phyloP scores from a whole-genome alignment of 2,329 filamentous ascomycete species.

The Sarocladiaceae sp. region DNA sequence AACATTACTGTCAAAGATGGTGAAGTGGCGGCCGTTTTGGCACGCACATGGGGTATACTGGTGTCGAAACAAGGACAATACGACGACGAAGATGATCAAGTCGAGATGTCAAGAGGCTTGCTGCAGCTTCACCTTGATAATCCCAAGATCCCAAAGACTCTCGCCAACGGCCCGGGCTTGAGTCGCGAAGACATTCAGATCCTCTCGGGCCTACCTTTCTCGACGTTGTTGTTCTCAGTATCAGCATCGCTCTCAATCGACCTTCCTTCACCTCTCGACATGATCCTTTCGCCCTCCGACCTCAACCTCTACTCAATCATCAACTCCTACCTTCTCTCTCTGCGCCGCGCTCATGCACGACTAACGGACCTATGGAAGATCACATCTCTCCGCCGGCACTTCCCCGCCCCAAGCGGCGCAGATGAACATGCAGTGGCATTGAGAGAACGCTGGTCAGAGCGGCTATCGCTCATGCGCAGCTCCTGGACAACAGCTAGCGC shows the following conservation, averaged over 20 bases:
- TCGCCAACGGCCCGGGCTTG: conserved; percentile 32
- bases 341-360: conserved; percentile 80
- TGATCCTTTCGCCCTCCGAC: conserved; percentile 77
- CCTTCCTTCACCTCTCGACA: conserved; percentile 74
- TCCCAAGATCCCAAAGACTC: conserved; percentile 22
- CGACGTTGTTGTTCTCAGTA: conserved; percentile 76
- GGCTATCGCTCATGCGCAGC: conserved; percentile 67
- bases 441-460: conserved; percentile 58
- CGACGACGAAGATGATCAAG: conserved; percentile 74
- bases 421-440: conserved; percentile 56
- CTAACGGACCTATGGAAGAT: conserved; percentile 85
- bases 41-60: conserved; percentile 74
- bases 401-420: conserved; percentile 65
- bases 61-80: conserved; percentile 67
- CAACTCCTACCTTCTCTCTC: conserved; percentile 80
- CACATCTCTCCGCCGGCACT: conserved; percentile 69
- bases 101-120: conserved; percentile 78
- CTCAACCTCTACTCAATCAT: conserved; percentile 78
- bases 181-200: conserved; percentile 24
- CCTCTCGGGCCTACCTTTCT: conserved; percentile 58
- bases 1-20: conserved; percentile 73
- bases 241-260: conserved; percentile 66
- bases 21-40: conserved; percentile 73
- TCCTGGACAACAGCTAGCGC: conserved; percentile 89
- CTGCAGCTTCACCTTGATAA: conserved; percentile 64